Conservation (phyloP, 1,284 basidiomycete species). For the Trichosporon sp. region DNA sequence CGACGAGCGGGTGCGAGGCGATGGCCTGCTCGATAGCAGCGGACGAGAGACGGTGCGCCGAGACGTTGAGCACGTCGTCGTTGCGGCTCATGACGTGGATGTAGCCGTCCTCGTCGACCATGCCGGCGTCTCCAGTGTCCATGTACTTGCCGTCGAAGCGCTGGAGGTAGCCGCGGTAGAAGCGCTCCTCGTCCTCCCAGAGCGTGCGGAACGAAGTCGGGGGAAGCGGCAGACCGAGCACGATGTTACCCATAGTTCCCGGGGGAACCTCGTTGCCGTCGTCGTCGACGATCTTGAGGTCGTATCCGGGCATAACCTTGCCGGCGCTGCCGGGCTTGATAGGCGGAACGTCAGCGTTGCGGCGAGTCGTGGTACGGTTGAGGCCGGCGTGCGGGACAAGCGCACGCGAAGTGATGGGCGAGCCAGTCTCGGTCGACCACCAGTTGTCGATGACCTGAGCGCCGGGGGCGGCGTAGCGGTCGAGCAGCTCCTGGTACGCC, state of each 20-base stretch:
- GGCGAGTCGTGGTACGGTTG: conserved; percentile 47
- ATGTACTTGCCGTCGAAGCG: conserved; percentile 44
- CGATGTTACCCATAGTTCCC: conserved; percentile 22
- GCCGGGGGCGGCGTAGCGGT: conserved; percentile 15
- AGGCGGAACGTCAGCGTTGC: conserved; percentile 9
- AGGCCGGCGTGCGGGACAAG: conserved; percentile 60
- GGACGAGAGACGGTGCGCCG: conserved; percentile 88
- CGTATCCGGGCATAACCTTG: conserved; percentile 22
- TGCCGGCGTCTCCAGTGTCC: conserved; percentile 92
- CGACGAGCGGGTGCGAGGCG: conserved; percentile 82
- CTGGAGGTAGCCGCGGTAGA: conserved; percentile 85
- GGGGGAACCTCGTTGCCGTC: conserved; percentile 14
- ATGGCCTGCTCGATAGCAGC: conserved; percentile 93
- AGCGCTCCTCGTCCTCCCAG: conserved; percentile 75
- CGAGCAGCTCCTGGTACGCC: conserved; percentile 20
- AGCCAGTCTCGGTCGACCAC: conserved; percentile 94
- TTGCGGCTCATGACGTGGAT: conserved; percentile 94
- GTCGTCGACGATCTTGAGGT: conserved; percentile 23
- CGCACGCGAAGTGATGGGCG: conserved; percentile 38
- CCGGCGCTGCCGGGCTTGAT: conserved; percentile 20
- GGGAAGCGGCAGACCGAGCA: conserved; percentile 80
- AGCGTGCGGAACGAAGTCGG: conserved; percentile 61
- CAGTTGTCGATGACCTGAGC: conserved; percentile 76
- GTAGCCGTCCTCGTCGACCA: conserved; percentile 86
- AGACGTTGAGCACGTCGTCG: conserved; percentile 63